Conservation (phyloP, 805 yeast genomes). For the Kodamaea kaohsiungensis region DNA sequence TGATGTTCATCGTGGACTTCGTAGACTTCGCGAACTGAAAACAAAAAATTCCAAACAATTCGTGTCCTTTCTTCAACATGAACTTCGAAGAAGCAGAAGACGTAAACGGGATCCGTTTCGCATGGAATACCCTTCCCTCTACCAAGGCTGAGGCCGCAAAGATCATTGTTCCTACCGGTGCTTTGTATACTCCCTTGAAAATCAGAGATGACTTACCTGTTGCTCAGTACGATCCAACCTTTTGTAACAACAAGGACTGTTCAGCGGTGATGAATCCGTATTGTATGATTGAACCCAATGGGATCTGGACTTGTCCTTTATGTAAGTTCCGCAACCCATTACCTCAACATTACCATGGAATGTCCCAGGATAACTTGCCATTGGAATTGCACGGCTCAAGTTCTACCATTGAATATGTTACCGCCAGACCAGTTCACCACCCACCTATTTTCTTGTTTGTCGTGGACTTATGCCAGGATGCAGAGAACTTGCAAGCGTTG, state of each 20-base stretch:
- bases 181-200: slow-evolving; percentile 92
- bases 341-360: slow-evolving; percentile 78
- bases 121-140: slow-evolving; percentile 78
- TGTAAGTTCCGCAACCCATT: slow-evolving; percentile 78
- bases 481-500: slow-evolving; percentile 79
- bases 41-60: slow-evolving; percentile 2
- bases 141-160: slow-evolving; percentile 87
- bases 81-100: slow-evolving; percentile 48
- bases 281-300: slow-evolving; percentile 74
- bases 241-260: slow-evolving; percentile 76
- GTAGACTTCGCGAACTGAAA: no score
- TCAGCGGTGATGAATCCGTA: slow-evolving; percentile 85
- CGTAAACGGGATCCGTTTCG: slow-evolving; percentile 45
- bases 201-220: slow-evolving; percentile 72
- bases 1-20: no score
- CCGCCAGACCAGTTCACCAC: slow-evolving; percentile 73
- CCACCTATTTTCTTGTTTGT: slow-evolving; percentile 89
- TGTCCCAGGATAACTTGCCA: slow-evolving; percentile 77
- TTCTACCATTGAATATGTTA: slow-evolving; percentile 82
- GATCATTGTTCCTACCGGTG: slow-evolving; percentile 91
- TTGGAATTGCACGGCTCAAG: slow-evolving; percentile 68
- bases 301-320: slow-evolving; percentile 86
- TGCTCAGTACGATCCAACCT: slow-evolving; percentile 82
- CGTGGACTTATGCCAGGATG: slow-evolving; percentile 87
- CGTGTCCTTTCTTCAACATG: slow-evolving; percentile 22